Evolutionary conservation across 2,329 filamentous ascomycete genomes (phyloP), one percentile per base, ranked within the genome.

Genomic region (Pseudogymnoascus sp.): DNA sequence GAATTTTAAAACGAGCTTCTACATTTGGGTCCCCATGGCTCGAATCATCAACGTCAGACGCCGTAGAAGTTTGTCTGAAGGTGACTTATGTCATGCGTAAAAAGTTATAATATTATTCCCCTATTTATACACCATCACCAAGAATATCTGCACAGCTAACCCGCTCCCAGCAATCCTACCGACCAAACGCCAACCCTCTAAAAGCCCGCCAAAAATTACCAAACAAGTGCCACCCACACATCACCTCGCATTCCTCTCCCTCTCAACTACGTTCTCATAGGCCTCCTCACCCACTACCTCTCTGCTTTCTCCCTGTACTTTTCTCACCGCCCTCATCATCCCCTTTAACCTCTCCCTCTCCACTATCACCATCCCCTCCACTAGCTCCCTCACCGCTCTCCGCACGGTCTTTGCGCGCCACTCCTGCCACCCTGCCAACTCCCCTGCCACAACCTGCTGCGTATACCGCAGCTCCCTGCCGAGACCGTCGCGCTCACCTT

Each of bases 371-470:
- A 92, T 91, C 32, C 84, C 84, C 69, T 80, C 82, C 16, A 89
- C 93, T 67, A 96, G 83, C 54, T 91, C 85, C 65, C 81, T 84
- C 64, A 97, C 82, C 28, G 90, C 89, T 62, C 82, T 82, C 63
- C 86, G 79, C 1, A 89, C 91, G 75, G 90, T 85, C 68, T 83
- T 84, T 66, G 91, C 90, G 69, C 96, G 86, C 76, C 91, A 84
- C 39, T 95, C 91, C 70, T 96, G 92, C 91, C 94, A 99, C 14
- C 90, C 91, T 0, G 94, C 94, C 61, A 99, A 74, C 75, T 99
- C 94, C 1, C 85, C 82, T 6, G 95, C 93, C 22, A 97, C 93
- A 12, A 93, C 91, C 73, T 95, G 90, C 75, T 97, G 93, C 57
- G 92, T 96, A 73, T 94, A 96, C 58, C 91, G 79, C 61, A 99